phyloP scores from a whole-genome alignment of 371 early-diverging fungal species.

The Smittium culicis region DNA sequence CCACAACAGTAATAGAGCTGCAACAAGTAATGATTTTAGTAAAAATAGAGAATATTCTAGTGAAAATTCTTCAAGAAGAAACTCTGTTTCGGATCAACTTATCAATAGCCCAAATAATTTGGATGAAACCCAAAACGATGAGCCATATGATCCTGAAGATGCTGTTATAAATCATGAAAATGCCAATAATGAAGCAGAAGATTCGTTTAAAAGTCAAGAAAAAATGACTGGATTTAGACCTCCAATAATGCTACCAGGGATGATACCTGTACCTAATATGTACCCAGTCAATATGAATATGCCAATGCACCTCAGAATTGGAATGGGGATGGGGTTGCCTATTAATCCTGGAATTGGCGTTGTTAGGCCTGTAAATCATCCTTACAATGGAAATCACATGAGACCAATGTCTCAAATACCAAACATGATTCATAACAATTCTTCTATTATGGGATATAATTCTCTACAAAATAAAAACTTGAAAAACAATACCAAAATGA shows the following conservation, averaged over 20 bases:
- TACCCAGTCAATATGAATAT: neutral
- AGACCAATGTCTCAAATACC: neutral
- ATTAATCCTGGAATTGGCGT: neutral
- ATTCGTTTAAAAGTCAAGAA: neutral
- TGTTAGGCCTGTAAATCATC: neutral
- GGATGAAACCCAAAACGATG: neutral
- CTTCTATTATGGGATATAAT: neutral
- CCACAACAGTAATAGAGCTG: neutral
- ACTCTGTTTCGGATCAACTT: neutral
- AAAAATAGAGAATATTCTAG: neutral
- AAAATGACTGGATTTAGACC: neutral
- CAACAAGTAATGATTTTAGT: neutral
- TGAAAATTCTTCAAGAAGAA: neutral
- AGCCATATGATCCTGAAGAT: conserved; percentile 9
- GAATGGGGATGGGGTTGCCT: conserved; percentile 5
- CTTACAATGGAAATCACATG: neutral
- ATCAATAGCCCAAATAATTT: neutral
- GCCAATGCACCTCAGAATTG: conserved; percentile 7
- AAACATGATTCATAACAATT: neutral
- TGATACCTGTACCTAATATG: neutral
- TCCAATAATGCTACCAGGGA: neutral
- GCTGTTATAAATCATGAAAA: neutral
- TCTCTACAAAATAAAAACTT: neutral
- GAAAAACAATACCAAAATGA: neutral
- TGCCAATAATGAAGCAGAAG: neutral